These are phyloP conservation scores for Beta macrorhiza DNA, from an alignment of 179 eudicot species.

Conservation along the genomic window DNA sequence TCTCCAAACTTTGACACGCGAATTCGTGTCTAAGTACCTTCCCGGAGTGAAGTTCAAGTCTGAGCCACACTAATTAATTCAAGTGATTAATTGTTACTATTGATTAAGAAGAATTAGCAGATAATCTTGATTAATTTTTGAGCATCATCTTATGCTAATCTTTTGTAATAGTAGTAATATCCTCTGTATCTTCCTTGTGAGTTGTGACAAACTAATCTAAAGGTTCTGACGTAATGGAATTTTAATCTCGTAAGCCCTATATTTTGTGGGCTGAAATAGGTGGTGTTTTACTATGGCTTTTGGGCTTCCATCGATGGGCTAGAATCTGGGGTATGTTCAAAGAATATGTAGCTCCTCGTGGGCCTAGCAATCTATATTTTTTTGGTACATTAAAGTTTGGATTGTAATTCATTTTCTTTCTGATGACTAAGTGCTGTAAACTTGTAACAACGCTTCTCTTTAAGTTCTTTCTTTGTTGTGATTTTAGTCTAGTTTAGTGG, in stretches of 20 bases:
- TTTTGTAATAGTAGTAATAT: slow-evolving; percentile 11
- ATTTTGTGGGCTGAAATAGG: not conserved
- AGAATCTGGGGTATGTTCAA: too few species aligned
- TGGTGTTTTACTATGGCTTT: not conserved
- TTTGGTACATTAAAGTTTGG: too few species aligned
- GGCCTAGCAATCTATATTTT: too few species aligned
- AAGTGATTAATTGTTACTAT: not conserved
- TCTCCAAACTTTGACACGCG: slow-evolving; percentile 51
- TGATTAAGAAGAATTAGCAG: slow-evolving; percentile 5
- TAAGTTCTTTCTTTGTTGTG: too few species aligned
- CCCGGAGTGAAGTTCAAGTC: slow-evolving; percentile 48
- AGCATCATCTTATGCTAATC: slow-evolving; percentile 12
- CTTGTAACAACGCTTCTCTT: too few species aligned
- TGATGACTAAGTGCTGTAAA: too few species aligned
- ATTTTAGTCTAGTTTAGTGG: too few species aligned
- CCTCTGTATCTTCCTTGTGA: slow-evolving; percentile 9
- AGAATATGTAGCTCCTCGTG: too few species aligned
- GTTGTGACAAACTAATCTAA: slow-evolving; percentile 14
- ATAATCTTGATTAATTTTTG: slow-evolving; percentile 17
- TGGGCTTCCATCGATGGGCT: not conserved
- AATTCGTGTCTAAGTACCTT: slow-evolving; percentile 51
- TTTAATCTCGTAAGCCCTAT: not conserved
- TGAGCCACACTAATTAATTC: slow-evolving; percentile 25
- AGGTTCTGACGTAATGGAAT: not conserved
- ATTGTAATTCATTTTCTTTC: too few species aligned